Conservation (phyloP, 352 stramenopile species). For the Pythium rhizo-oryzae region DNA sequence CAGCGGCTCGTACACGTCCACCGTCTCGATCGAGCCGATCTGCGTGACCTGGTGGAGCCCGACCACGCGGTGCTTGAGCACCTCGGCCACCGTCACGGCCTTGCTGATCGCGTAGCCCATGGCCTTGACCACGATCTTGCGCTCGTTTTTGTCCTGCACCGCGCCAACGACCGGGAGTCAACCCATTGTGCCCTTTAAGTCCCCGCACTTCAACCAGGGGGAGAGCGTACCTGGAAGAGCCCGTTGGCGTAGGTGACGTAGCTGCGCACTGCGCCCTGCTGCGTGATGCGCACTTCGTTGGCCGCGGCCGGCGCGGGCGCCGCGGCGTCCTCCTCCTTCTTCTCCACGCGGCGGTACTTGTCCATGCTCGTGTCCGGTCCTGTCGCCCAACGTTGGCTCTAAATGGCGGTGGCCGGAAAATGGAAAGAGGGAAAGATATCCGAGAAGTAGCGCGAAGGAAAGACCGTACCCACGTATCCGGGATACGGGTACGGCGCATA, state of each 20-base stretch:
- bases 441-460: slow-evolving; percentile 27
- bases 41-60: slow-evolving; percentile 78
- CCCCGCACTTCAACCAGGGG: not conserved
- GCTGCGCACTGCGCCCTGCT: slow-evolving; percentile 77
- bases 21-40: slow-evolving; percentile 78
- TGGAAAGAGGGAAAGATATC: slow-evolving; percentile 18
- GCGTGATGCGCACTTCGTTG: slow-evolving; percentile 88
- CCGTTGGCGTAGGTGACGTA: slow-evolving; percentile 84
- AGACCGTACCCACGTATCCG: too few relatives aligned
- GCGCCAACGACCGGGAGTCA: too few relatives aligned
- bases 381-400: not conserved
- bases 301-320: slow-evolving; percentile 34
- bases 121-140: slow-evolving; percentile 67
- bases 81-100: slow-evolving; percentile 82
- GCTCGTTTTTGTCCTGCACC: slow-evolving; percentile 76
- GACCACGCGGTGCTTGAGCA: slow-evolving; percentile 78
- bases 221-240: slow-evolving; percentile 49
- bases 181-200: too few relatives aligned
- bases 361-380: slow-evolving; percentile 56
- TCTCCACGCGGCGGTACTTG: slow-evolving; percentile 85
- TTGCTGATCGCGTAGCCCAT: slow-evolving; percentile 88
- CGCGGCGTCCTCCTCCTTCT: slow-evolving; percentile 52
- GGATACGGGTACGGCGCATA: too few relatives aligned
- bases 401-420: slow-evolving; percentile 14
- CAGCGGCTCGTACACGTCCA: slow-evolving; percentile 84